Conservation (phyloP, 2,329 filamentous ascomycete genomes). For the Cladosporium sp. region DNA sequence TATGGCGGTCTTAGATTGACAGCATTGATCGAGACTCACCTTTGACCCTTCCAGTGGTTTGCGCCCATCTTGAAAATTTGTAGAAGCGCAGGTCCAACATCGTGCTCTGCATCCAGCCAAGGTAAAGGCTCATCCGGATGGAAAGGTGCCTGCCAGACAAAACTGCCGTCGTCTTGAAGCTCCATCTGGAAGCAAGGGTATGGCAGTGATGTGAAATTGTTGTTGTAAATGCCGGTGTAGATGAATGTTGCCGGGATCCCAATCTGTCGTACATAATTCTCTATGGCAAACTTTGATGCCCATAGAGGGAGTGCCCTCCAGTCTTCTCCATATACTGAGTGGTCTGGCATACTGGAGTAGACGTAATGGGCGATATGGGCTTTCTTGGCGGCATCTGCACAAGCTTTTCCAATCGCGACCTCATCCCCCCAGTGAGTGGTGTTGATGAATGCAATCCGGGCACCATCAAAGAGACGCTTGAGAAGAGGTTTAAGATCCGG, state of each 20-base stretch:
- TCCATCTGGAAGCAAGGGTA: conserved; percentile 98
- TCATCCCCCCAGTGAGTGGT: conserved; percentile 97
- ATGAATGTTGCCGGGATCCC: conserved; percentile 86
- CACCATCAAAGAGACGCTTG: conserved; percentile 64
- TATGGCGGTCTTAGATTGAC: background rate
- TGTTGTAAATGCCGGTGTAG: conserved; percentile 97
- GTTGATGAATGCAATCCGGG: conserved; percentile 93
- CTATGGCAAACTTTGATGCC: conserved; percentile 88
- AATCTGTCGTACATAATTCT: conserved; percentile 83
- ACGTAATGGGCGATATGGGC: conserved; percentile 86
- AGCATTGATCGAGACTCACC: conserved; percentile 48
- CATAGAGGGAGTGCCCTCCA: conserved; percentile 89
- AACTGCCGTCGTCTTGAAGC: conserved; percentile 77
- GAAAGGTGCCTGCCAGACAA: conserved; percentile 91
- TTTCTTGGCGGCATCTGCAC: conserved; percentile 85
- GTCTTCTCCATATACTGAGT: conserved; percentile 70
- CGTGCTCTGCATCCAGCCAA: conserved; percentile 95
- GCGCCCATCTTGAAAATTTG: conserved; percentile 95
- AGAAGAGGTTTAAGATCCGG: conserved; percentile 34
- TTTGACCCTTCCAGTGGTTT: conserved; percentile 74
- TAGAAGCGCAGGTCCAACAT: conserved; percentile 85
- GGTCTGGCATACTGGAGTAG: conserved; percentile 97
- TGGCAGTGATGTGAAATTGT: conserved; percentile 91
- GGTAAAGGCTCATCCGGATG: conserved; percentile 85
- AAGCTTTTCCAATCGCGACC: conserved; percentile 79